phyloP scores from a whole-genome alignment of 1,139 yeast genomes.

The Sugiyamaella paludigena region DNA sequence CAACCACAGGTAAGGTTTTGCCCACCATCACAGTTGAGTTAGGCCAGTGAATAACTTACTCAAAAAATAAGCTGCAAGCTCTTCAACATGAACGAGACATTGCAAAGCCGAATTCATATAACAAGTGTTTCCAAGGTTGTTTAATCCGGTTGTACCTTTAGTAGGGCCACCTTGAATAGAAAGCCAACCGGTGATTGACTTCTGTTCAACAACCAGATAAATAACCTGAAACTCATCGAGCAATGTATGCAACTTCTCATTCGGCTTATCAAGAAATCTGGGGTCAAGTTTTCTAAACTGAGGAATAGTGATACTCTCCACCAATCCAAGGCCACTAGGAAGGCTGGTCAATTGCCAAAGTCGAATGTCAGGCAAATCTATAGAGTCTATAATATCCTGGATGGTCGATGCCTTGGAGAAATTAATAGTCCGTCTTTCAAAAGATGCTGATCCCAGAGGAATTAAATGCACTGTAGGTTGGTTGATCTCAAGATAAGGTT shows the following conservation, averaged over 20 bases:
- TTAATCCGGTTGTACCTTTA: conserved; percentile 60
- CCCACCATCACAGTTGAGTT: too few species aligned
- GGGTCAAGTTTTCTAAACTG: not conserved
- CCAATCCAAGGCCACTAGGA: not conserved
- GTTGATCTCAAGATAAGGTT: conserved; percentile 8
- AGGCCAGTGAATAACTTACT: conserved; percentile 17
- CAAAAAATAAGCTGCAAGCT: conserved; percentile 67
- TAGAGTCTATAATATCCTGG: conserved; percentile 10
- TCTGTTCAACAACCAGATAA: conserved; percentile 13
- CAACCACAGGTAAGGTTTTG: too few species aligned
- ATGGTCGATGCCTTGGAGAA: conserved; percentile 7
- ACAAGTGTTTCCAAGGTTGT: conserved; percentile 89
- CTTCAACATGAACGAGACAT: conserved; percentile 85
- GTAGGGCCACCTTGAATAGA: conserved; percentile 13
- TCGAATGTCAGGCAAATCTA: conserved; percentile 7
- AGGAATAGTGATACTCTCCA: not conserved
- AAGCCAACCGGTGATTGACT: conserved; percentile 14
- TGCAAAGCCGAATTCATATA: conserved; percentile 97
- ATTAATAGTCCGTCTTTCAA: not conserved
- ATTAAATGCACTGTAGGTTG: conserved; percentile 6
- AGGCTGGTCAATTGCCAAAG: conserved; percentile 10
- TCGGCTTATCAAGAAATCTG: not conserved
- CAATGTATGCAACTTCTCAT: not conserved
- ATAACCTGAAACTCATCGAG: not conserved
- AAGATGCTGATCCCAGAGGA: conserved; percentile 1